Percentiles rank a stretch among this genome's conserved stretches.
Conservation (phyloP, 164 flowering plant genomes). For the Stephania yunnanensis region DNA sequence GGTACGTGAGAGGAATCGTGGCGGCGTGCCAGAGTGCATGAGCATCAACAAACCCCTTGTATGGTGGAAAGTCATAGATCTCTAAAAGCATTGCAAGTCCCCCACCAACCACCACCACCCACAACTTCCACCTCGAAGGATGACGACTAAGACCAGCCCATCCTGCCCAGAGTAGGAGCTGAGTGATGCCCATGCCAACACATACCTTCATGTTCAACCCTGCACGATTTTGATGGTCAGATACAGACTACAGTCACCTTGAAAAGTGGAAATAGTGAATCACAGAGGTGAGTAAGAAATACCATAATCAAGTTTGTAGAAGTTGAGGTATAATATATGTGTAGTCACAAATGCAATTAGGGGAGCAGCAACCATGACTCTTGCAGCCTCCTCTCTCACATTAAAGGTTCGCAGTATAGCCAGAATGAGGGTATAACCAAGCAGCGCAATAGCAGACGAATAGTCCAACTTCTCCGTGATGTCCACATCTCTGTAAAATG, state of each 20-base stretch:
- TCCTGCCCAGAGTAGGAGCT: conserved; percentile 66
- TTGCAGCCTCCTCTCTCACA: conserved; percentile 68
- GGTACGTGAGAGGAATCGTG: conserved; percentile 58
- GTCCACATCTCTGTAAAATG: conserved; percentile 64
- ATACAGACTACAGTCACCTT: neutral
- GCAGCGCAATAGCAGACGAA: conserved; percentile 73
- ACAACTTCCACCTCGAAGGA: conserved; percentile 78
- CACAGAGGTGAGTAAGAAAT: conserved; percentile 10
- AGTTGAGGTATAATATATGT: conserved; percentile 82
- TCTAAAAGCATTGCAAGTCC: conserved; percentile 57
- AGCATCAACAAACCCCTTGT: conserved; percentile 63
- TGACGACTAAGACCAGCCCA: conserved; percentile 69
- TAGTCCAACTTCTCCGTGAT: conserved; percentile 73
- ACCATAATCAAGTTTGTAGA: conserved; percentile 75
- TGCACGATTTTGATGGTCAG: conserved; percentile 25
- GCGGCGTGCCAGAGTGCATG: conserved; percentile 81
- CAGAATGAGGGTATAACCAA: conserved; percentile 60
- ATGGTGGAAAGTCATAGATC: conserved; percentile 81
- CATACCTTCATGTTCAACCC: conserved; percentile 77
- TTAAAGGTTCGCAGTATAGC: conserved; percentile 57
- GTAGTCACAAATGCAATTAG: conserved; percentile 72
- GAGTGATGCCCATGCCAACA: conserved; percentile 43
- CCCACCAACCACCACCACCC: conserved; percentile 63
- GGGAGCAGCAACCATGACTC: conserved; percentile 91
- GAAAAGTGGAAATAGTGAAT: neutral